phyloP scores from a whole-genome alignment of 805 yeast genomes.

The Phaffomyces opuntiae region DNA sequence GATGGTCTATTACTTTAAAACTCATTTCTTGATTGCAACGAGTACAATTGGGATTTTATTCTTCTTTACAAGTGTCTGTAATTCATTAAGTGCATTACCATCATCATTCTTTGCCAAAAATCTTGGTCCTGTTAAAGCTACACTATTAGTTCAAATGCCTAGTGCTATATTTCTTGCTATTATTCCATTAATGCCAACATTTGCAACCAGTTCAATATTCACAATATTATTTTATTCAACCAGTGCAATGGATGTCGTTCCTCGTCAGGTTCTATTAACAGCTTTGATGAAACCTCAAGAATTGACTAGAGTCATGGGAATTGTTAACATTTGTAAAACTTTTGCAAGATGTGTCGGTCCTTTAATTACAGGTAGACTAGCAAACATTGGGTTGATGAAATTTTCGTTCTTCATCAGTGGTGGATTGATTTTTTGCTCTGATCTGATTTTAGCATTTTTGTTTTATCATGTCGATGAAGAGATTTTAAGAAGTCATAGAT shows the following conservation, averaged over 20 bases:
- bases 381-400: conserved; percentile 40
- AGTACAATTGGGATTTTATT: conserved; percentile 60
- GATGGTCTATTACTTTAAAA: conserved; percentile 76
- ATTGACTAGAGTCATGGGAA: conserved; percentile 72
- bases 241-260: conserved; percentile 85
- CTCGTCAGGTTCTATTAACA: conserved; percentile 75
- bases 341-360: conserved; percentile 83
- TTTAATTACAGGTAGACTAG: conserved; percentile 66
- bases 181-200: conserved; percentile 38
- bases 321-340: conserved; percentile 82
- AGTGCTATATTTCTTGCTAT: conserved; percentile 57
- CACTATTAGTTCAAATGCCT: conserved; percentile 69
- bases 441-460: conserved; percentile 24
- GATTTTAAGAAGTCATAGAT: conserved; percentile 15
- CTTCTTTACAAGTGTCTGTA: conserved; percentile 53
- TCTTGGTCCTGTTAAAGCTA: conserved; percentile 76
- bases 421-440: conserved; percentile 37
- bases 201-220: conserved; percentile 40
- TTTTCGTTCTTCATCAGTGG: conserved; percentile 47
- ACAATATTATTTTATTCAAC: conserved; percentile 54
- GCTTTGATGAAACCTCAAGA: conserved; percentile 57
- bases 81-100: conserved; percentile 66
- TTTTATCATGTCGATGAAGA: conserved; percentile 28
- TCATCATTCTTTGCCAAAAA: conserved; percentile 62
- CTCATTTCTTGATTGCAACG: conserved; percentile 46